Conservation (phyloP, 1,284 basidiomycete genomes). For the Cryptococcus neoformans region DNA sequence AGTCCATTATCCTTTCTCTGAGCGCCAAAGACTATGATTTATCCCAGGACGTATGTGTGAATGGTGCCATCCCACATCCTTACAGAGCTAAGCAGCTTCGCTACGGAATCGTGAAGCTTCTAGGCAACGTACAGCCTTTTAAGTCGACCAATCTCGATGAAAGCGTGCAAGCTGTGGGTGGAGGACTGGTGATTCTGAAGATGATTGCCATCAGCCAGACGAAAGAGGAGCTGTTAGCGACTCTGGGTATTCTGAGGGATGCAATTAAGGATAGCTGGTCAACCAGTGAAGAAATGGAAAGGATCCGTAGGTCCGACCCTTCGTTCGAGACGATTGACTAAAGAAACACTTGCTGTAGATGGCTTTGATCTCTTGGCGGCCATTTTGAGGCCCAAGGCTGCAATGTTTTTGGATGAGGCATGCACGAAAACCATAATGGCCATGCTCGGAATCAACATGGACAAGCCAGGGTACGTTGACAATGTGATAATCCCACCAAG, state of each 20-base stretch:
- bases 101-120: constrained; percentile 42
- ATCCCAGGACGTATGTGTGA: constrained; percentile 20
- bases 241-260: constrained; percentile 70
- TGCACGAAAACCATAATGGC: constrained; percentile 75
- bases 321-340: background rate
- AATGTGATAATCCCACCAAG: constrained; percentile 26
- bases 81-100: constrained; percentile 29
- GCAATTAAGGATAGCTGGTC: constrained; percentile 81
- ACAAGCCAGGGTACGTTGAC: constrained; percentile 62
- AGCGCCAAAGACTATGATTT: constrained; percentile 35
- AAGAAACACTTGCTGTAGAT: constrained; percentile 52
- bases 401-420: constrained; percentile 69
- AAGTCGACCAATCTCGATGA: constrained; percentile 66
- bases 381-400: constrained; percentile 67
- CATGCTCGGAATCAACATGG: constrained; percentile 78
- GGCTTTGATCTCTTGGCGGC: constrained; percentile 83
- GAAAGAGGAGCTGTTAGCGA: constrained; percentile 66
- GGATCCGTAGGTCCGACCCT: constrained; percentile 59
- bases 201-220: constrained; percentile 77
- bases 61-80: constrained; percentile 39
- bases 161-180: constrained; percentile 78
- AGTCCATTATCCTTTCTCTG: constrained; percentile 40
- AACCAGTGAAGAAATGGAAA: constrained; percentile 88
- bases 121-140: constrained; percentile 63
- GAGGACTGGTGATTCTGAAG: constrained; percentile 68